phyloP scores from a whole-genome alignment of 1,284 basidiomycete species.

The Tremellales sp. region DNA sequence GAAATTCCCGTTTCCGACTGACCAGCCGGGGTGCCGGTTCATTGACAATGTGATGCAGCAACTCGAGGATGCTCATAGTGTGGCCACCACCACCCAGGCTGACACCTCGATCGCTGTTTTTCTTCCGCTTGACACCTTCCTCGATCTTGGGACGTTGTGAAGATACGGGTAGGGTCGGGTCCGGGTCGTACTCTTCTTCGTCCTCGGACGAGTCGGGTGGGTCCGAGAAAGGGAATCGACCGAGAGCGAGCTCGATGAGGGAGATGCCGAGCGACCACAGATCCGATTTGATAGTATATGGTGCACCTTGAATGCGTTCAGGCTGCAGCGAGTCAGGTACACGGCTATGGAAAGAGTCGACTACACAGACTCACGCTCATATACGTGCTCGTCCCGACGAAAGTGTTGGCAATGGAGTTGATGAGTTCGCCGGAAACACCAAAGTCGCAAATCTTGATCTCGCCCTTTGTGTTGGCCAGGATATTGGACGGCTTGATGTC shows the following conservation, averaged over 20 bases:
- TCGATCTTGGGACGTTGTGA: slow-evolving; percentile 26
- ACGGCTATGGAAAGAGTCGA: not conserved
- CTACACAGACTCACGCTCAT: slow-evolving; percentile 81
- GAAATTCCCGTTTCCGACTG: slow-evolving; percentile 54
- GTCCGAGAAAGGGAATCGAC: slow-evolving; percentile 86
- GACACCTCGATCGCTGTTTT: slow-evolving; percentile 57
- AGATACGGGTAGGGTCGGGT: slow-evolving; percentile 37
- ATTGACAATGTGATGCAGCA: slow-evolving; percentile 96
- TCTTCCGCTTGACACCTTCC: slow-evolving; percentile 50
- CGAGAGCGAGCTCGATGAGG: slow-evolving; percentile 86
- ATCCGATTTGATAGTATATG: slow-evolving; percentile 96
- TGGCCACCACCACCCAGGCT: slow-evolving; percentile 75
- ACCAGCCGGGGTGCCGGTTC: slow-evolving; percentile 82
- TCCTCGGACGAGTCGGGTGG: slow-evolving; percentile 57
- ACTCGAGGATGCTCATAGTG: slow-evolving; percentile 89
- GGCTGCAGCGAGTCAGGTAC: slow-evolving; percentile 59
- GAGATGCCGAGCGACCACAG: slow-evolving; percentile 96
- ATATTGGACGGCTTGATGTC: slow-evolving; percentile 99
- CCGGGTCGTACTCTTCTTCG: slow-evolving; percentile 54
- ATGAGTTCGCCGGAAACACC: slow-evolving; percentile 98
- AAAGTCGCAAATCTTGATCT: slow-evolving; percentile 99
- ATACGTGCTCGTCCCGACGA: slow-evolving; percentile 97
- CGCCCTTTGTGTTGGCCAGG: slow-evolving; percentile 83
- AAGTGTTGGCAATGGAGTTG: slow-evolving; percentile 97
- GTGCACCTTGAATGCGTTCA: slow-evolving; percentile 95